Conservation (phyloP, 2,329 filamentous ascomycete genomes). For the Xylogone sp. region DNA sequence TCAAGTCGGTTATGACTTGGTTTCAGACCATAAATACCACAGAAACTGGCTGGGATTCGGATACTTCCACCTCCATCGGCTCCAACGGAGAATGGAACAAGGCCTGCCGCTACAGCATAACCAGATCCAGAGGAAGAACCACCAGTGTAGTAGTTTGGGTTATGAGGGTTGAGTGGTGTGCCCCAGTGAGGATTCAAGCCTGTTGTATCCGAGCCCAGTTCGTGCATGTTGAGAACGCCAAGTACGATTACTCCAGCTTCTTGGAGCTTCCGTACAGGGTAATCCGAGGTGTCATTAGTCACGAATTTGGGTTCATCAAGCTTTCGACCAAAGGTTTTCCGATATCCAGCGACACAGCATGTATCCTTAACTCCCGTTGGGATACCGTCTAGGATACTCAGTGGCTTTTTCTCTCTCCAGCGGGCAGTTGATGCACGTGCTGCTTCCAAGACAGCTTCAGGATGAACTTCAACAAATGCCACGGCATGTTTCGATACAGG, state of each 20-base stretch:
- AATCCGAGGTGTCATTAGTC: conserved; percentile 62
- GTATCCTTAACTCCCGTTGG: conserved; percentile 86
- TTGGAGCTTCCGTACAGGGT: conserved; percentile 66
- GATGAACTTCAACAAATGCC: conserved; percentile 68
- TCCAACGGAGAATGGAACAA: conserved; percentile 67
- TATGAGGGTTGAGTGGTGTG: conserved; percentile 74
- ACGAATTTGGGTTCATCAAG: conserved; percentile 76
- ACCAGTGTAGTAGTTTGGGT: conserved; percentile 69
- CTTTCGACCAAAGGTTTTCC: conserved; percentile 68
- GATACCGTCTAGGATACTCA: conserved; percentile 74
- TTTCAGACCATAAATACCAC: conserved; percentile 70
- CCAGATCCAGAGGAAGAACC: conserved; percentile 93
- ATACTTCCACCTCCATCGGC: conserved; percentile 81
- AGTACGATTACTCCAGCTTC: conserved; percentile 70
- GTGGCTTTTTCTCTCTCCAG: conserved; percentile 61
- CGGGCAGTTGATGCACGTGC: conserved; percentile 71
- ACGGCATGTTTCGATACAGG: conserved; percentile 59
- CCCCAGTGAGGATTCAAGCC: conserved; percentile 84
- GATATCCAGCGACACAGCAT: conserved; percentile 69
- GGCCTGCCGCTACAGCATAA: conserved; percentile 67
- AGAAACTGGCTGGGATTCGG: conserved; percentile 27
- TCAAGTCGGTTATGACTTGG: conserved; percentile 68
- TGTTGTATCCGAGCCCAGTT: conserved; percentile 74
- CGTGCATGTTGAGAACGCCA: conserved; percentile 84
- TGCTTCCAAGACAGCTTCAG: conserved; percentile 59